These are phyloP conservation scores for Ulvella scutata DNA, from an alignment of 139 green algal genomes.

Conservation along the genomic window DNA sequence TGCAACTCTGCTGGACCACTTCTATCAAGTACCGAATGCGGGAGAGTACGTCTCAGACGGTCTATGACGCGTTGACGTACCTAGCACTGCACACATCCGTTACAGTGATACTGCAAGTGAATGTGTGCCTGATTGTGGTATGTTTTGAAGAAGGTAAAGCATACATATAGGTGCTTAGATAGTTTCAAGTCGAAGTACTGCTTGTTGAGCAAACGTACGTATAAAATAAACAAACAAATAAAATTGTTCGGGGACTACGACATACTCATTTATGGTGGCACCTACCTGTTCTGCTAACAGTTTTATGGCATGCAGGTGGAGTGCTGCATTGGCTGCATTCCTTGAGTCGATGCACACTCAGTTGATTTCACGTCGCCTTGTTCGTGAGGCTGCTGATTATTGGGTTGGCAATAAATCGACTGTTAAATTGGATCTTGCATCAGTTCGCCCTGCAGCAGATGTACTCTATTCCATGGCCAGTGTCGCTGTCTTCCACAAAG, in stretches of 20 bases:
- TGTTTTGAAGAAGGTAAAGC: neutral
- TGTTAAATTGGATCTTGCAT: neutral
- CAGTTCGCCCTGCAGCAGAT: neutral
- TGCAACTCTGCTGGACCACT: neutral
- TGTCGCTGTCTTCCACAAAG: neutral
- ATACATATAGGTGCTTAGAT: neutral
- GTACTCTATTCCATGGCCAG: neutral
- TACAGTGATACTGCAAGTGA: neutral
- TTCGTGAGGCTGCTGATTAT: neutral
- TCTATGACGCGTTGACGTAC: neutral
- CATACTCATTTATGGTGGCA: neutral
- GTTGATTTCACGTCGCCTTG: neutral
- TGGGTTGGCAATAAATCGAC: neutral
- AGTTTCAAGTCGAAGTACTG: neutral
- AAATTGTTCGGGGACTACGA: neutral
- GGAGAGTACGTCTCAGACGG: neutral
- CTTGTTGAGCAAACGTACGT: neutral
- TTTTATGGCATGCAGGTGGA: slow-evolving; percentile 3
- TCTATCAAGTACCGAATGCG: neutral
- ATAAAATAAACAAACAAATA: neutral
- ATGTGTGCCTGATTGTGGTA: neutral
- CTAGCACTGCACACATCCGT: neutral
- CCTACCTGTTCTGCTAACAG: neutral
- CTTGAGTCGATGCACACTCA: neutral
- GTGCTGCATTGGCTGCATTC: neutral